Evolutionary conservation across 139 green algal species (phyloP).

Genomic region (Klebsormidium nitens): DNA sequence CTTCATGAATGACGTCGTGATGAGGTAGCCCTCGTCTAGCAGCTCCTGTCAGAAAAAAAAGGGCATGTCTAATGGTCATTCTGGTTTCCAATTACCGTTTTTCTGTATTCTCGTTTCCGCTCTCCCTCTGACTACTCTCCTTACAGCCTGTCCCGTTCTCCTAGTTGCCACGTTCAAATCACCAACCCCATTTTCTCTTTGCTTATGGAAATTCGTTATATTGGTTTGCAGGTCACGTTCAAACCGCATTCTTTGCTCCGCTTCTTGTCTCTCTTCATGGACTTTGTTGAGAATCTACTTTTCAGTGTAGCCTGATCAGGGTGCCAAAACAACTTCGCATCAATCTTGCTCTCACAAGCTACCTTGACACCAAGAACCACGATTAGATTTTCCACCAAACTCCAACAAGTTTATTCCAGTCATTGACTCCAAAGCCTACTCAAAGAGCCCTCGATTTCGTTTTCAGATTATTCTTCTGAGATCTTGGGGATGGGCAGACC

Average conservation of each 20-base stretch:
- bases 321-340: too few relatives aligned
- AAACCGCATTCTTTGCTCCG: too few relatives aligned
- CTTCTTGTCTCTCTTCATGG: too few relatives aligned
- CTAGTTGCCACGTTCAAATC: neutral
- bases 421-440: neutral
- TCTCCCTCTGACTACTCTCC: neutral
- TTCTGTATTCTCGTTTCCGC: neutral
- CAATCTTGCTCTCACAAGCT: too few relatives aligned
- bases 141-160: neutral
- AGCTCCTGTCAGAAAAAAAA: too few relatives aligned
- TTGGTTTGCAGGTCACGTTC: too few relatives aligned
- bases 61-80: neutral
- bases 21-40: neutral
- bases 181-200: neutral
- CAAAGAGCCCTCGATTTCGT: too few relatives aligned
- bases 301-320: too few relatives aligned
- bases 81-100: neutral
- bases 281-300: too few relatives aligned
- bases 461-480: neutral
- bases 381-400: too few relatives aligned
- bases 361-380: too few relatives aligned
- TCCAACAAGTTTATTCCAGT: neutral
- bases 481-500: neutral
- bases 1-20: constrained; percentile 22
- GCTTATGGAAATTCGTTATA: neutral